Conservation (phyloP, 371 early-diverging fungal genomes). For the Mortierella sp. region DNA sequence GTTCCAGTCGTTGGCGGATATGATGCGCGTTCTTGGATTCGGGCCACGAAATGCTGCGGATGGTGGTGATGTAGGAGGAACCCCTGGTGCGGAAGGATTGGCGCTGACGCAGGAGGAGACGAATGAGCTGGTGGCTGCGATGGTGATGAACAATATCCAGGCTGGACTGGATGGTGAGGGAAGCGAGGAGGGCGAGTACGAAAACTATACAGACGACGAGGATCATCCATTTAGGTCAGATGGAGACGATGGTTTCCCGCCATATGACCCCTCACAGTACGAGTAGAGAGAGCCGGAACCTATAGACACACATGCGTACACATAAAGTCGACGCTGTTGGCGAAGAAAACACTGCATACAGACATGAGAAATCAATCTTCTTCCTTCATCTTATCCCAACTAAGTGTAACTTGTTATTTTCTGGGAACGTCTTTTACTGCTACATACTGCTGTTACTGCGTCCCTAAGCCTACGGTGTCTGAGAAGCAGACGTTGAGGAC, state of each 20-base stretch:
- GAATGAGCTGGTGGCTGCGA: slow-evolving; percentile 19
- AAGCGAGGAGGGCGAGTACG: slow-evolving; percentile 39
- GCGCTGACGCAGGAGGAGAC: slow-evolving; percentile 11
- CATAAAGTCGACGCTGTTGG: too few relatives aligned
- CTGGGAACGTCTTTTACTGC: too few relatives aligned
- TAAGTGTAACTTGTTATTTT: too few relatives aligned
- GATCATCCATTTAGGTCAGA: slow-evolving; percentile 29
- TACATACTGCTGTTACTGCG: too few relatives aligned
- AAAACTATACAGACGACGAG: slow-evolving; percentile 17
- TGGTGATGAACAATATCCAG: slow-evolving; percentile 15
- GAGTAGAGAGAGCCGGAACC: too few relatives aligned
- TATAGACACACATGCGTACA: too few relatives aligned
- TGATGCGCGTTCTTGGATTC: slow-evolving; percentile 37
- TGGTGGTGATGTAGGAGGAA: neutral
- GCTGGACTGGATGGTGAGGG: slow-evolving; percentile 18
- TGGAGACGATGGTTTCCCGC: slow-evolving; percentile 41
- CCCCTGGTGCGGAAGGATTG: too few relatives aligned
- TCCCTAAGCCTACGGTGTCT: too few relatives aligned
- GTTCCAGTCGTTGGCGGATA: slow-evolving; percentile 29
- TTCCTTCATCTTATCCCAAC: too few relatives aligned
- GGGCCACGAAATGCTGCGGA: slow-evolving; percentile 4
- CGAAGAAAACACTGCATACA: too few relatives aligned
- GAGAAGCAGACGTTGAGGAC: too few relatives aligned
- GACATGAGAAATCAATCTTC: too few relatives aligned
- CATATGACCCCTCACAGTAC: slow-evolving; percentile 44